Conservation (phyloP, 768 basidiomycete species). For the Hericium rajendrae region DNA sequence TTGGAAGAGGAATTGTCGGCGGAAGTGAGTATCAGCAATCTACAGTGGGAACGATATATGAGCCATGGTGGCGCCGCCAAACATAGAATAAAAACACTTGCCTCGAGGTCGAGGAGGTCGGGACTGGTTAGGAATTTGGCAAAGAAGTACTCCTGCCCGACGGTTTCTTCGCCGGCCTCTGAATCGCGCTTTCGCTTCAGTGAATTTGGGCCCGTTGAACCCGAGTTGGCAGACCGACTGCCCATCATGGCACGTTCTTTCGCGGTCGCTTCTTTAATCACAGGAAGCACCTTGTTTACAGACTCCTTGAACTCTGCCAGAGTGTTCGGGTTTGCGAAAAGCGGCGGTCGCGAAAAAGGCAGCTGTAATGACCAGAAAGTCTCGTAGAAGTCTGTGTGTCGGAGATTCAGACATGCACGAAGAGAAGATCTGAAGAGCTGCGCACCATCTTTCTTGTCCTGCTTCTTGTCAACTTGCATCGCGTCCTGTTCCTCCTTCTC, state of each 20-base stretch:
- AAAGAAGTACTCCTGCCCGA: constrained; percentile 71
- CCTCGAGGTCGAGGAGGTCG: constrained; percentile 82
- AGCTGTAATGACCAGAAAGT: constrained; percentile 87
- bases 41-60: constrained; percentile 19
- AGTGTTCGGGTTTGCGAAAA: constrained; percentile 47
- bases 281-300: constrained; percentile 63
- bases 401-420: not conserved
- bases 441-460: not conserved
- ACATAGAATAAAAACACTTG: constrained; percentile 21
- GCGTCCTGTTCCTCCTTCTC: constrained; percentile 29
- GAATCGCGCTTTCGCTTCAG: constrained; percentile 62
- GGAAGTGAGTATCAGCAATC: constrained; percentile 87
- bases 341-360: constrained; percentile 71
- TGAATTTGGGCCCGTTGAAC: constrained; percentile 20
- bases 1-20: constrained; percentile 88
- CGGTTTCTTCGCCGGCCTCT: constrained; percentile 38
- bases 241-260: constrained; percentile 88
- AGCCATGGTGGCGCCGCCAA: not conserved
- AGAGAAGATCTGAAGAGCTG: not conserved
- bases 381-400: constrained; percentile 61
- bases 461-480: constrained; percentile 41
- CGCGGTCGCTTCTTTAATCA: constrained; percentile 78
- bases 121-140: constrained; percentile 89
- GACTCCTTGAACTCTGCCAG: constrained; percentile 61
- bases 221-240: constrained; percentile 30